phyloP scores from a whole-genome alignment of 352 stramenopile species.

The Phytophthora lateralis region DNA sequence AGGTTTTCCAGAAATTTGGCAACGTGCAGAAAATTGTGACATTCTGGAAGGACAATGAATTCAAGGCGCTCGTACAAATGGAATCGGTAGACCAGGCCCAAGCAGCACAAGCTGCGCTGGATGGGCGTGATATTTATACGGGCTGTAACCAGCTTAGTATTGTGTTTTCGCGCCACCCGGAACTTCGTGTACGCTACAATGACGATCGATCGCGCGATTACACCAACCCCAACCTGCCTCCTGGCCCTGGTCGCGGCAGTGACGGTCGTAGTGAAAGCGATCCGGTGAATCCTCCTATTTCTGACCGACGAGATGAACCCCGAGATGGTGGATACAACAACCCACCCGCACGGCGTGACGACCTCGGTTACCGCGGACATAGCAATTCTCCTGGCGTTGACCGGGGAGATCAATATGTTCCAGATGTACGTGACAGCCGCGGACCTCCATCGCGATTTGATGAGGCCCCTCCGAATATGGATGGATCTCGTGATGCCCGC shows the following conservation, averaged over 20 bases:
- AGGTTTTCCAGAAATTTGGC: slow-evolving; percentile 86
- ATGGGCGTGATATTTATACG: slow-evolving; percentile 87
- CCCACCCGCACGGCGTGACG: slow-evolving; percentile 24
- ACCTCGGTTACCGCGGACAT: slow-evolving; percentile 22
- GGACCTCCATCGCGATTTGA: slow-evolving; percentile 25
- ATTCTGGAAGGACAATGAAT: slow-evolving; percentile 85
- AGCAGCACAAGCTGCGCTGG: slow-evolving; percentile 67
- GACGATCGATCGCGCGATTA: slow-evolving; percentile 76
- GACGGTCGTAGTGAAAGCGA: slow-evolving; percentile 22
- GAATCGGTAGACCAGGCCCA: slow-evolving; percentile 74
- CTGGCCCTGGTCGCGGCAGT: slow-evolving; percentile 35
- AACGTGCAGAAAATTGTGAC: slow-evolving; percentile 84
- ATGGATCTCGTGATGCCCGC: slow-evolving; percentile 33
- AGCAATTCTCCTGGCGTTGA: slow-evolving; percentile 13
- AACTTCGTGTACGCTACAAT: slow-evolving; percentile 81
- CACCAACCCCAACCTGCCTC: slow-evolving; percentile 74
- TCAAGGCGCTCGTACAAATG: slow-evolving; percentile 84
- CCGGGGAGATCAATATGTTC: slow-evolving; percentile 31
- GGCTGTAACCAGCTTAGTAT: slow-evolving; percentile 86
- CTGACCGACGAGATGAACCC: slow-evolving; percentile 24
- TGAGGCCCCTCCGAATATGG: slow-evolving; percentile 26
- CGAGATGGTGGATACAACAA: slow-evolving; percentile 27
- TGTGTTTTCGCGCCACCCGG: slow-evolving; percentile 72
- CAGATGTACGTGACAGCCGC: slow-evolving; percentile 24
- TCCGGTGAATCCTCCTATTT: not conserved